Evolutionary conservation across 1,284 basidiomycete genomes (phyloP).

Genomic region (Xerocomus minutiporus): DNA sequence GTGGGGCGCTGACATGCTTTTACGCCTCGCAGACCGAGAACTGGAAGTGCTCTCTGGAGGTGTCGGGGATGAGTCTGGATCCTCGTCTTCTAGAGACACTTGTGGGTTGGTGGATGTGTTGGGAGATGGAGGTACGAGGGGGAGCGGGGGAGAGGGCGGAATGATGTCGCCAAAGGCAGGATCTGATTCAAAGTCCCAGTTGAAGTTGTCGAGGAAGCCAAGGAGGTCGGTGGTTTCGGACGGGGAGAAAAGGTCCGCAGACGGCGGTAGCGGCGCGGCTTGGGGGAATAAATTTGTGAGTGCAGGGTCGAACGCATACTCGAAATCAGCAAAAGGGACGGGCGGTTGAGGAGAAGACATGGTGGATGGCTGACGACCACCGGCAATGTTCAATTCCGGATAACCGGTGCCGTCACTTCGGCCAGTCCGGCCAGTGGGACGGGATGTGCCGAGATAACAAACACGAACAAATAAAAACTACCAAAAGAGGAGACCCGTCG

Average conservation of each 20-base stretch:
- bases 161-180: conserved; percentile 13
- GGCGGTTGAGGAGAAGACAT: conserved; percentile 41
- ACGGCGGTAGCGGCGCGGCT: conserved; percentile 57
- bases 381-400: conserved; percentile 14
- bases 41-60: conserved; percentile 12
- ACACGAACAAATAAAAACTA: conserved; percentile 22
- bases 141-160: conserved; percentile 1
- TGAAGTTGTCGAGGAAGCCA: conserved; percentile 73
- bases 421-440: conserved; percentile 9
- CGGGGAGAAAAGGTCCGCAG: conserved; percentile 69
- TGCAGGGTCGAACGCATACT: conserved; percentile 58
- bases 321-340: conserved; percentile 57
- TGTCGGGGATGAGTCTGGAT: conserved; percentile 1
- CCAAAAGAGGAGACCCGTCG: conserved; percentile 21
- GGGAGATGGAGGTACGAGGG: conserved; percentile 14
- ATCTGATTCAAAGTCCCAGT: conserved; percentile 53
- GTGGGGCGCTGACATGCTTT: conserved; percentile 19
- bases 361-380: conserved; percentile 9
- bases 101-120: conserved; percentile 14
- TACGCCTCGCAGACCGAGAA: conserved; percentile 20
- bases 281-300: conserved; percentile 50
- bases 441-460: conserved; percentile 20
- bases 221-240: conserved; percentile 68
- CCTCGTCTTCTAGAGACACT: conserved; percentile 8
- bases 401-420: conserved; percentile 19